These are phyloP conservation scores for Haplosporangium sp. DNA, from an alignment of 371 early-diverging fungal species.

Conservation along the genomic window DNA sequence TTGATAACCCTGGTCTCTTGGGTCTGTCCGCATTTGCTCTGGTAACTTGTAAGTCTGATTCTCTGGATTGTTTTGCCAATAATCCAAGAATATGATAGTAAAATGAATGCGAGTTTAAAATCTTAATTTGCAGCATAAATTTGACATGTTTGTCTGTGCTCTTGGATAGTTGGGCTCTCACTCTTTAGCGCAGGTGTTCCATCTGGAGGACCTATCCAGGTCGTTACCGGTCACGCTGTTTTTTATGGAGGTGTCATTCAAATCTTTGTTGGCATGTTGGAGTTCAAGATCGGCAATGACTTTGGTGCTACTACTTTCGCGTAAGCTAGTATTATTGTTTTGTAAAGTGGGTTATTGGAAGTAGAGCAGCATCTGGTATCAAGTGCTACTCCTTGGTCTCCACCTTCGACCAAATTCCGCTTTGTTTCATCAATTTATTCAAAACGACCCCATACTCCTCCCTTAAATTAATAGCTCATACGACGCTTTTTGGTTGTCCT, in stretches of 20 bases:
- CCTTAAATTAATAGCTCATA: slow-evolving; percentile 62
- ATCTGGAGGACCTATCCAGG: slow-evolving; percentile 45
- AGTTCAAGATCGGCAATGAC: slow-evolving; percentile 80
- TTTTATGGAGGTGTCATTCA: slow-evolving; percentile 74
- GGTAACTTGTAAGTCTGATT: slow-evolving; percentile 64
- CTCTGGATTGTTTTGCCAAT: background rate
- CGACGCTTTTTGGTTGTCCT: slow-evolving; percentile 86
- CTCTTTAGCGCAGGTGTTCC: slow-evolving; percentile 51
- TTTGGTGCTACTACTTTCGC: slow-evolving; percentile 88
- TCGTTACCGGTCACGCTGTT: slow-evolving; percentile 74
- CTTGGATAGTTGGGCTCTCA: slow-evolving; percentile 34
- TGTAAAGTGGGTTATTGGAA: background rate
- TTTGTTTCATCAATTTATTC: background rate
- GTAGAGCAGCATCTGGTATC: background rate
- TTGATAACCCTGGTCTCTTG: slow-evolving; percentile 76
- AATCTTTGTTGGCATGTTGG: slow-evolving; percentile 87
- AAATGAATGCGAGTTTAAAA: background rate
- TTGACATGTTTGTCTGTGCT: background rate
- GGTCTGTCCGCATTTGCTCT: slow-evolving; percentile 81
- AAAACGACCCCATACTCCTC: background rate
- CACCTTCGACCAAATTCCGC: background rate
- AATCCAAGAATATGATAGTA: background rate
- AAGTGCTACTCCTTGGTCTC: background rate
- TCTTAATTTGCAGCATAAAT: background rate
- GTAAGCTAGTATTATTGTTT: slow-evolving; percentile 22